Evolutionary conservation across 2,329 filamentous ascomycete genomes (phyloP).

Genomic region (Neofusicoccum cordaticola): DNA sequence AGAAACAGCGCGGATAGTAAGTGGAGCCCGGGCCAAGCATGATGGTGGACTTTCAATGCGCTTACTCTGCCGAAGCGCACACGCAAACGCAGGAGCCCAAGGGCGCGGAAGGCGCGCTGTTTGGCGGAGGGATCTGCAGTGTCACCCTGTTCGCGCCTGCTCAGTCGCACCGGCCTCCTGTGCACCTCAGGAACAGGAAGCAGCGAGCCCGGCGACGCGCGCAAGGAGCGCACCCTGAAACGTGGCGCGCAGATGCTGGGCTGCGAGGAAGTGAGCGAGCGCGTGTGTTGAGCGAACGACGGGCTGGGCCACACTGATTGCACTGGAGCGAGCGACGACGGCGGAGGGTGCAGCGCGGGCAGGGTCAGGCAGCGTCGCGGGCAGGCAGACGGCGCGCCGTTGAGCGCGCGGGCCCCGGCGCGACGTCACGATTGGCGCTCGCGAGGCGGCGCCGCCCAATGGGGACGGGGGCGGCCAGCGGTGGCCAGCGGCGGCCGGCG

Average conservation of each 20-base stretch:
- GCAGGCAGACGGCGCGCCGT: neutral
- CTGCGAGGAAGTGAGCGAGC: neutral
- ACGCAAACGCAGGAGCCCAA: slow-evolving; percentile 4
- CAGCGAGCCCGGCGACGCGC: neutral
- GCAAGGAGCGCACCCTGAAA: slow-evolving; percentile 11
- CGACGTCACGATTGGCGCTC: slow-evolving; percentile 1
- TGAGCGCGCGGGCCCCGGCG: neutral
- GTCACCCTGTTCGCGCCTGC: slow-evolving; percentile 1
- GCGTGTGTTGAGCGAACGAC: neutral
- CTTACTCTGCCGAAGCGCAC: slow-evolving; percentile 3
- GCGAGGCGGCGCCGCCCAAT: neutral
- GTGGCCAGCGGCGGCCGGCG: neutral
- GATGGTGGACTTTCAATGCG: neutral
- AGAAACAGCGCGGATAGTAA: neutral
- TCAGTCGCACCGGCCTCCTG: slow-evolving; percentile 1
- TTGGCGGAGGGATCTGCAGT: slow-evolving; percentile 9
- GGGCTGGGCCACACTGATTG: neutral
- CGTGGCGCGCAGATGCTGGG: slow-evolving; percentile 8
- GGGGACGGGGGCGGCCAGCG: neutral
- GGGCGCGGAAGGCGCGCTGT: slow-evolving; percentile 13
- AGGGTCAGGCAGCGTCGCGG: neutral
- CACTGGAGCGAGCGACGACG: neutral
- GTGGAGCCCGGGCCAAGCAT: slow-evolving; percentile 5
- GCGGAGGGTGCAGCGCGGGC: neutral
- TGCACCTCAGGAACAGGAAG: slow-evolving; percentile 13